Base-by-base conservation (phyloP, 306 rosid genomes). In the Alnus rubra region DNA sequence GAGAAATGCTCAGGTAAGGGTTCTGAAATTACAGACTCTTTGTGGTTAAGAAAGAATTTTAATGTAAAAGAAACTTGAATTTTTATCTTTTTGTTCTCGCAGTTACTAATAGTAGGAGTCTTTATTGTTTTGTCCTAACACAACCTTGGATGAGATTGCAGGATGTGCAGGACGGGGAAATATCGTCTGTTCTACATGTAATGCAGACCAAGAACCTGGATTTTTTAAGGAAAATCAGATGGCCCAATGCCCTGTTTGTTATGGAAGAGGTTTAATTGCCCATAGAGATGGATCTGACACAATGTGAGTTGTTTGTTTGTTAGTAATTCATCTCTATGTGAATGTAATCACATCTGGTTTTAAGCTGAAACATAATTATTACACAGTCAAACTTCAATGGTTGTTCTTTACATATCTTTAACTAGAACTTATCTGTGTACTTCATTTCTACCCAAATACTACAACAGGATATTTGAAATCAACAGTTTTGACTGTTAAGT, bases 231-330 rank as follows among this genome's bases (percentile, higher is more conserved):
- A 88, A 86, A 95, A 91, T 83, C 98, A 87, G 85, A 84, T 90
- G 99, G 64, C 70, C 49, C 85, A 80, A 74, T 95, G 98, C 76
- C 76, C 89, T 58, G 77, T 86, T 85, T 95, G 99, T 89, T 72
- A 91, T 67, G 97, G 99, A 73, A 93, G 99, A 85, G 96, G 99
- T 79, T 90, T 93, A 84, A 87, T 95, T 82, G 99, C 99, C 81
- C 99, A 91, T 80, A 89, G 74, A 82, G 99, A 95, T 88, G 99
- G 98, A 83, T 93, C 99, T 75, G 99, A 95, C 81, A 77, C 98
- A 49, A 60, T 84, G 98, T 95, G 82, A 87, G 97, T 80, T 72
- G 31, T 81, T 80, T 69, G 8, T 37, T 51, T 55, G 71, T 50
- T 64, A n/a, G 53, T 54, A 59, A 60, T 51, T 62, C 53, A 10